Percentiles rank a stretch among this genome's conserved stretches.
These are phyloP conservation scores for Picea sitchensis DNA, from an alignment of 75 land plant species.

Conservation along the genomic window DNA sequence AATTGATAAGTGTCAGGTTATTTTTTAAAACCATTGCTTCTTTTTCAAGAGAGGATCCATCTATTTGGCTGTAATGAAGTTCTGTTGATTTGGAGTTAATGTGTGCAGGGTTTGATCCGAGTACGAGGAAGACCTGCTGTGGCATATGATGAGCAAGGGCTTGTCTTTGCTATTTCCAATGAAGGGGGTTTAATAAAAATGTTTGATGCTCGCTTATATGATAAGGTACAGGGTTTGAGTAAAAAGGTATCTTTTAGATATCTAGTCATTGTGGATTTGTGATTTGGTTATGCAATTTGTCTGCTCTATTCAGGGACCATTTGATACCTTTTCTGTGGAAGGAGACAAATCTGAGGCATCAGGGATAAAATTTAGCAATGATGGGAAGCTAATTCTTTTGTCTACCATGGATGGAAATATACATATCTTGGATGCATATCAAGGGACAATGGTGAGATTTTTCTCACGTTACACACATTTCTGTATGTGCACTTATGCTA, in stretches of 20 bases:
- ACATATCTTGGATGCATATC: slow-evolving; percentile 75
- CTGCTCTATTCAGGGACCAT: slow-evolving; percentile 59
- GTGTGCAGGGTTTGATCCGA: slow-evolving; percentile 63
- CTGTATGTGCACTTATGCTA: background rate
- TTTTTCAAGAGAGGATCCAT: background rate
- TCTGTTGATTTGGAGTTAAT: background rate
- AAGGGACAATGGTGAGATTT: slow-evolving; percentile 60
- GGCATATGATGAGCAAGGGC: slow-evolving; percentile 82
- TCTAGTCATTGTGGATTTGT: background rate
- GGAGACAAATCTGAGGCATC: slow-evolving; percentile 67
- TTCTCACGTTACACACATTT: background rate
- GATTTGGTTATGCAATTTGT: background rate
- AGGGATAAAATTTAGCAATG: slow-evolving; percentile 81
- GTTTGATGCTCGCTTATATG: slow-evolving; percentile 83
- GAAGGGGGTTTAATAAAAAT: slow-evolving; percentile 70
- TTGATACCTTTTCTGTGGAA: slow-evolving; percentile 66
- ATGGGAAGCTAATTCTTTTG: slow-evolving; percentile 78
- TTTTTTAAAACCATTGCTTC: background rate
- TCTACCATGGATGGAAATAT: slow-evolving; percentile 69
- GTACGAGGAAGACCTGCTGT: slow-evolving; percentile 85
- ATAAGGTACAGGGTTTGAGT: slow-evolving; percentile 44
- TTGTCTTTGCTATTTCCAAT: slow-evolving; percentile 84
- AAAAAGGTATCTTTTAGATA: background rate
- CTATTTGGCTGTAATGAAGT: background rate
- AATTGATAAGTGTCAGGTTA: slow-evolving; percentile 78